Evolutionary conservation across 768 basidiomycete species (phyloP), one percentile per base, ranked within the genome.

Genomic region (Rhodotorula graminis): DNA sequence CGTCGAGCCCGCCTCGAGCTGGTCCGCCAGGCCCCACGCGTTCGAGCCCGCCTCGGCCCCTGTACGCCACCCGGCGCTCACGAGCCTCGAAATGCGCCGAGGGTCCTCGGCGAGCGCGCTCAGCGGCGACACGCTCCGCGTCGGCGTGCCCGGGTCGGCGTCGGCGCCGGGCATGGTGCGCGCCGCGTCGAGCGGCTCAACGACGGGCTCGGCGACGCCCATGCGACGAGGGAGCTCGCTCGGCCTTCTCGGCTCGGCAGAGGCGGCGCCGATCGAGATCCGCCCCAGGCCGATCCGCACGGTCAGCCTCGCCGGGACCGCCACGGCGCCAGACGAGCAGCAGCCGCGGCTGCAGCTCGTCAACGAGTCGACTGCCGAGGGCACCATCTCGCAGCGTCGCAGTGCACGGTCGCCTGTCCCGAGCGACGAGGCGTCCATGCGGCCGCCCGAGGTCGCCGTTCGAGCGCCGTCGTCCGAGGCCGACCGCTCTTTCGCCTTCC

Each of bases 351-450:
- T 23, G 44, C 56, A 31, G 2, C 61, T 72, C 25, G 71, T 68
- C 49, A 65, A 66, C 46, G 8, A 44, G n/a, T 67, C 40, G 42
- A 57, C 60, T 25, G 23, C 27, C 12, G 69, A 59, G 19, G 74
- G 74, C 3, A 75, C 71, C 29, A 72, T 71, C 65, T 64, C 57
- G 8, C 74, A 67, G n/a, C 19, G 73, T 33, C 14, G 74, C 12
- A 8, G 27, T 9, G 27, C 56, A n/a, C 40, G 55, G 16, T 56
- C n/a, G 27, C 64, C 64, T 18, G 23, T n/a, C 2, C 53, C 64
- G 0, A 8, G 18, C 37, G 40, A 27, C 23, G 27, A n/a, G 1
- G 40, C 47, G n/a, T 23, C 46, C 6, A 18, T 52, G 16, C 40
- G 58, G 29, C 56, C 12, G 58, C 52, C 55, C 40, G 66, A 19